A percentile compares a stretch with the other conserved stretches of the same genome.
These are phyloP conservation scores for Iris pallida DNA, from an alignment of 116 monocot genomes.

Conservation along the genomic window DNA sequence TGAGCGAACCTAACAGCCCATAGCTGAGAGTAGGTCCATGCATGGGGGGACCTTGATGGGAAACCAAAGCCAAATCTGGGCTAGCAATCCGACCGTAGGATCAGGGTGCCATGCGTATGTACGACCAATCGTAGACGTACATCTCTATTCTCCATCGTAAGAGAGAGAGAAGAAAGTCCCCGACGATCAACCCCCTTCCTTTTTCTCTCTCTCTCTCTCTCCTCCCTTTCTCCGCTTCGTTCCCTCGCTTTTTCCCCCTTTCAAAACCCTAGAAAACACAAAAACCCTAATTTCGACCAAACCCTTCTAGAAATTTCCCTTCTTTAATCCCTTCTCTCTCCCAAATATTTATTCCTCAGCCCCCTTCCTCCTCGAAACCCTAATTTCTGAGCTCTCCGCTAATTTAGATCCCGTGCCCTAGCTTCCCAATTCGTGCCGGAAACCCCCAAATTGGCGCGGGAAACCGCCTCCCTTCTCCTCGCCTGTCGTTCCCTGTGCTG, in stretches of 20 bases:
- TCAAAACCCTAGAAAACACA: conserved; percentile 29
- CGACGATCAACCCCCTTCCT: background rate
- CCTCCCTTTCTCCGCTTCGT: conserved; percentile 1
- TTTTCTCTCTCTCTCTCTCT: background rate
- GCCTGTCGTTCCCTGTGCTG: background rate
- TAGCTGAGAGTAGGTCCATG: too few species aligned
- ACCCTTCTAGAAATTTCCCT: conserved; percentile 1
- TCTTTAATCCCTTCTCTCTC: background rate
- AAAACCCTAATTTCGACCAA: background rate
- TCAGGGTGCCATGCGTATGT: background rate
- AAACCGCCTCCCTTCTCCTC: background rate
- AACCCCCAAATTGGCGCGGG: background rate
- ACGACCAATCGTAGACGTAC: conserved; percentile 14
- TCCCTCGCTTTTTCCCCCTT: conserved; percentile 24
- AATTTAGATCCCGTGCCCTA: conserved; percentile 12
- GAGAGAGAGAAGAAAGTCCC: conserved; percentile 1
- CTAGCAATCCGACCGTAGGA: background rate
- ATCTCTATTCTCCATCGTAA: conserved; percentile 11
- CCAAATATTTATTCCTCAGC: background rate
- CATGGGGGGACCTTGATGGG: too few species aligned
- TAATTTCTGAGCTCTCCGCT: background rate
- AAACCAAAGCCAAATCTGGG: too few species aligned
- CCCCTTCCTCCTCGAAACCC: conserved; percentile 8
- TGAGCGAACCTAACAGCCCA: too few species aligned
- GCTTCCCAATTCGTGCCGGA: background rate